Evolutionary conservation across 768 basidiomycete species (phyloP).

Genomic region (Lactifluus subvellereus): DNA sequence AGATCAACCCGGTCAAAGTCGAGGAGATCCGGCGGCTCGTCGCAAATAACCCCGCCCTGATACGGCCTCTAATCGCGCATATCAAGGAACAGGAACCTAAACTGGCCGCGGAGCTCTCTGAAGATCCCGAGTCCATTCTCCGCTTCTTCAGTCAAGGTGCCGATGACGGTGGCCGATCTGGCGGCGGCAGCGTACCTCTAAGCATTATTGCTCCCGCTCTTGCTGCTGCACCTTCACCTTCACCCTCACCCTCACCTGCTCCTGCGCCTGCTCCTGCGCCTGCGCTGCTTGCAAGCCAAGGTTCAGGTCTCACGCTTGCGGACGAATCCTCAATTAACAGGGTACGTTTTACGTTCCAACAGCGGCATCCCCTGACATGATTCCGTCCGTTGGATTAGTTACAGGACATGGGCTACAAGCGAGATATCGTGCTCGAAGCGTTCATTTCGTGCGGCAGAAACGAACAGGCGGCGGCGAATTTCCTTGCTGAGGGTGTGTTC

Average conservation of each 20-base stretch:
- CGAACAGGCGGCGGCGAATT: not conserved
- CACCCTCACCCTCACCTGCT: not conserved
- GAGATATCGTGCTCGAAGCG: not conserved
- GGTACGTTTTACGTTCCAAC: not conserved
- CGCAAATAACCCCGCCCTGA: constrained; percentile 64
- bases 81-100: constrained; percentile 69
- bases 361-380: not conserved
- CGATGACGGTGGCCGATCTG: not conserved
- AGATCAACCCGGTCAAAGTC: constrained; percentile 48
- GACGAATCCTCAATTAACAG: not conserved
- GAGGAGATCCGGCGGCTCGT: constrained; percentile 70
- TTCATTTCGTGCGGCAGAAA: not conserved
- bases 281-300: not conserved
- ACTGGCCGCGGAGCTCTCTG: constrained; percentile 59
- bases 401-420: not conserved
- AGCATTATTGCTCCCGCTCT: not conserved
- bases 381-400: not conserved
- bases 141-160: constrained; percentile 15
- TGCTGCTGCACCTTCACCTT: not conserved
- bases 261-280: not conserved
- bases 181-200: not conserved
- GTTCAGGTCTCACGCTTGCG: not conserved
- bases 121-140: constrained; percentile 67
- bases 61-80: constrained; percentile 80
- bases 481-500: not conserved